A percentile compares a stretch with the other conserved stretches of the same genome.
These are phyloP conservation scores for bread wheat (Triticum aestivum) DNA, from an alignment of 176 grass and related monocot genomes.

Conservation along the genomic window DNA sequence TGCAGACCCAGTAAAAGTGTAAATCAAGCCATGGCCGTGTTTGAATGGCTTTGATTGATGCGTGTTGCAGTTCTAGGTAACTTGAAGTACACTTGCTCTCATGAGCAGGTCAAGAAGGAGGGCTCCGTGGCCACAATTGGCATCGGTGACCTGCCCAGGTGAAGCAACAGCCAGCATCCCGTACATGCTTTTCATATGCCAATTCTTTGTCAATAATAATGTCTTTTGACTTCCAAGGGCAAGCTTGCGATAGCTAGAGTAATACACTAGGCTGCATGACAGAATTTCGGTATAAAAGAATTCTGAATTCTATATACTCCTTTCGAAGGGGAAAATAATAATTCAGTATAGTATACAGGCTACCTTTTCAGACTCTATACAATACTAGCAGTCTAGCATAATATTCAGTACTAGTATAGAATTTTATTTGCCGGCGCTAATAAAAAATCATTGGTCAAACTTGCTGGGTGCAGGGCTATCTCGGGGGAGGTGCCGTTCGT, in stretches of 20 bases:
- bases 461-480: conserved; percentile 51
- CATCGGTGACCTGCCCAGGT: conserved; percentile 93
- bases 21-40: not conserved
- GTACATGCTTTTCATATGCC: not conserved
- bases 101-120: conserved; percentile 71
- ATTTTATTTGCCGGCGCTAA: not conserved
- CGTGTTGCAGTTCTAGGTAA: conserved; percentile 49
- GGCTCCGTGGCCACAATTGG: conserved; percentile 71
- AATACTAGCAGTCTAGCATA: not conserved
- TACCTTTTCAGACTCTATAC: not conserved
- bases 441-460: not conserved
- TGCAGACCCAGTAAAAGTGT: not conserved
- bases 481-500: conserved; percentile 91
- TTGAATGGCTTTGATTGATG: not conserved
- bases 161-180: not conserved
- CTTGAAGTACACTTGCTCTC: conserved; percentile 53
- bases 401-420: not conserved
- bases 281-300: not conserved
- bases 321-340: too few relatives aligned
- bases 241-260: not conserved
- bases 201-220: not conserved
- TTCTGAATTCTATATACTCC: too few relatives aligned
- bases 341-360: not conserved
- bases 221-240: not conserved
- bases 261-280: conserved; percentile 8